Percentiles rank a stretch among this genome's conserved stretches.
Conservation (phyloP, 2,329 filamentous ascomycete genomes). For the Diaporthe caulivora region DNA sequence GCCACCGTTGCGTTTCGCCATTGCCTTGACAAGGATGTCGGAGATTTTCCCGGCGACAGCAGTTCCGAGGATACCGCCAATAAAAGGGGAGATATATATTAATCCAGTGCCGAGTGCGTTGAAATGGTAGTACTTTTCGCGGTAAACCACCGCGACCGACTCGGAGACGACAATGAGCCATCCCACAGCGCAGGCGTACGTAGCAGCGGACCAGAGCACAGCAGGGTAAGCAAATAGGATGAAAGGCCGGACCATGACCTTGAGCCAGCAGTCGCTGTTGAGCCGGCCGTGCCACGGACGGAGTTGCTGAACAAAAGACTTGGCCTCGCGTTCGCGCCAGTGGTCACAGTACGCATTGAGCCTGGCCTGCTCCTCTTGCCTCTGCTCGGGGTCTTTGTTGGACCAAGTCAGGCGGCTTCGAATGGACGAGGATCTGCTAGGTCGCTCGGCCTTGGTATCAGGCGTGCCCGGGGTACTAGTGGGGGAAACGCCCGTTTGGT, state of each 20-base stretch:
- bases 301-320: conserved; percentile 81
- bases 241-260: conserved; percentile 83
- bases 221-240: conserved; percentile 89
- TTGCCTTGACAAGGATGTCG: conserved; percentile 84
- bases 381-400: conserved; percentile 52
- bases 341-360: conserved; percentile 75
- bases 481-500: not conserved
- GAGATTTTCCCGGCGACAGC: conserved; percentile 90
- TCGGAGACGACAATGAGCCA: conserved; percentile 98
- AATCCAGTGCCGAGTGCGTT: conserved; percentile 83
- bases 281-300: conserved; percentile 84
- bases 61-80: conserved; percentile 91
- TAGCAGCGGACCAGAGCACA: conserved; percentile 86
- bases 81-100: conserved; percentile 89
- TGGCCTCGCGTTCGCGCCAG: conserved; percentile 74
- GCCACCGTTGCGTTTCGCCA: conserved; percentile 89
- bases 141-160: conserved; percentile 84
- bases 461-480: not conserved
- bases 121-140: conserved; percentile 82
- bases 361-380: conserved; percentile 55
- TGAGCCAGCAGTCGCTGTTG: conserved; percentile 81
- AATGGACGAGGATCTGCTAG: conserved; percentile 34
- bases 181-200: conserved; percentile 90
- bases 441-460: conserved; percentile 14
- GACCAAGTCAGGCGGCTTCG: conserved; percentile 37